Evolutionary conservation across 2,329 filamentous ascomycete genomes (phyloP).

Genomic region (Cladorrhinum sp.): DNA sequence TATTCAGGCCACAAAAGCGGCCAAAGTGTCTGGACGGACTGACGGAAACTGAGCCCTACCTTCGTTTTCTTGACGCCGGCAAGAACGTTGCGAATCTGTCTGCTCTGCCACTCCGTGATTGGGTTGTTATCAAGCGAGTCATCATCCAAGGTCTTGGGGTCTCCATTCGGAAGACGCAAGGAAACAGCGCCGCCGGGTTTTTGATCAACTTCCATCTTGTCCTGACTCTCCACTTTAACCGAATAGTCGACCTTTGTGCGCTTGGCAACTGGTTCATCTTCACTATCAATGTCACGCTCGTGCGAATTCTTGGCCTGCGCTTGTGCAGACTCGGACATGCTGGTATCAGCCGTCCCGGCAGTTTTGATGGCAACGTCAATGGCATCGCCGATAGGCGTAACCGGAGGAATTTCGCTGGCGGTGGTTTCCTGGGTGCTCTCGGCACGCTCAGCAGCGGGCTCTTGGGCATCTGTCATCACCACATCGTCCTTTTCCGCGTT

Average conservation of each 20-base stretch:
- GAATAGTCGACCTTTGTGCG: slow-evolving; percentile 64
- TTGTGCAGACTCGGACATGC: slow-evolving; percentile 43
- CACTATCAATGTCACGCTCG: slow-evolving; percentile 72
- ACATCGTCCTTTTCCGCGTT: slow-evolving; percentile 23
- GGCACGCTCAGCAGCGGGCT: slow-evolving; percentile 9
- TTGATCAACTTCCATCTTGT: slow-evolving; percentile 32
- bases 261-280: slow-evolving; percentile 69
- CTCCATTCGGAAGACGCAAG: slow-evolving; percentile 30
- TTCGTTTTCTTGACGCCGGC: slow-evolving; percentile 84
- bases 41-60: slow-evolving; percentile 69
- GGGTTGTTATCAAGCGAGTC: slow-evolving; percentile 42
- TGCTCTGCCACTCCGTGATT: slow-evolving; percentile 59
- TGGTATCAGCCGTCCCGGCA: slow-evolving; percentile 36
- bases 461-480: slow-evolving; percentile 21
- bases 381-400: slow-evolving; percentile 34
- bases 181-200: slow-evolving; percentile 25
- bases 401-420: slow-evolving; percentile 22
- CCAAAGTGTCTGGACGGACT: slow-evolving; percentile 75
- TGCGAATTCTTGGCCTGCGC: slow-evolving; percentile 61
- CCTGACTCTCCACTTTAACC: slow-evolving; percentile 29
- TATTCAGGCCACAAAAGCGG: slow-evolving; percentile 74
- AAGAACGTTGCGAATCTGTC: slow-evolving; percentile 63
- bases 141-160: slow-evolving; percentile 42
- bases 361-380: slow-evolving; percentile 37
- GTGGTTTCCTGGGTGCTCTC: slow-evolving; percentile 28